A percentile compares a stretch with the other conserved stretches of the same genome.
phyloP scores from a whole-genome alignment of 2,329 filamentous ascomycete species.

The Fusarium globosum region DNA sequence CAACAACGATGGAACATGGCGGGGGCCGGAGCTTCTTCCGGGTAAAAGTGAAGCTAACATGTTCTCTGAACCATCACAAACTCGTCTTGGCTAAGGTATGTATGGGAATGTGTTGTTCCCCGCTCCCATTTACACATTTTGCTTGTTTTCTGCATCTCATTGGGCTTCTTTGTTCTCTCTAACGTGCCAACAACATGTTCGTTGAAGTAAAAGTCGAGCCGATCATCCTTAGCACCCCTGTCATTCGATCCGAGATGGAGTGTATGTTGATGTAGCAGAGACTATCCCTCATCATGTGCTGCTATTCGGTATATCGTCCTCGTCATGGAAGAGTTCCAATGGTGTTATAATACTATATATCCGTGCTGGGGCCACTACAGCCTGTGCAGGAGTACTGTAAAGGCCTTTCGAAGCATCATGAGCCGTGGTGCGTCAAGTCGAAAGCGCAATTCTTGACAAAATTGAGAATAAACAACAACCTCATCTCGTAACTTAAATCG shows the following conservation, averaged over 20 bases:
- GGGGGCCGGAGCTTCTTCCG: neutral
- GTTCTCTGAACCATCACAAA: neutral
- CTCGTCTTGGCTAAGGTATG: neutral
- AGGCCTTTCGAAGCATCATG: neutral
- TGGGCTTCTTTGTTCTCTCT: constrained; percentile 1
- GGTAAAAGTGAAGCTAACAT: neutral
- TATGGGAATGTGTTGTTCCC: neutral
- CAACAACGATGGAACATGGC: neutral
- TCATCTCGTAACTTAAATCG: neutral
- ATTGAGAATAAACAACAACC: neutral
- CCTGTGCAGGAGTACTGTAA: neutral
- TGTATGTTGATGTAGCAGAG: neutral
- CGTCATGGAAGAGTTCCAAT: constrained; percentile 12
- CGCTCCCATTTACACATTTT: neutral
- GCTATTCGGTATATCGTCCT: neutral
- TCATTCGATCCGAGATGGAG: neutral
- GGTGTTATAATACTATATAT: neutral
- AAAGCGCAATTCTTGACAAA: neutral
- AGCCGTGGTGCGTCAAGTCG: neutral
- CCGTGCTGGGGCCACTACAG: neutral
- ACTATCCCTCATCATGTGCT: constrained; percentile 19
- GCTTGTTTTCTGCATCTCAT: constrained; percentile 5
- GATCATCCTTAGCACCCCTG: constrained; percentile 18
- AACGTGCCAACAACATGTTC: constrained; percentile 1
- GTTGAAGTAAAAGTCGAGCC: constrained; percentile 2